A percentile compares a stretch with the other conserved stretches of the same genome.
These are phyloP conservation scores for Pythium dissimile DNA, from an alignment of 352 stramenopile species.

Conservation along the genomic window DNA sequence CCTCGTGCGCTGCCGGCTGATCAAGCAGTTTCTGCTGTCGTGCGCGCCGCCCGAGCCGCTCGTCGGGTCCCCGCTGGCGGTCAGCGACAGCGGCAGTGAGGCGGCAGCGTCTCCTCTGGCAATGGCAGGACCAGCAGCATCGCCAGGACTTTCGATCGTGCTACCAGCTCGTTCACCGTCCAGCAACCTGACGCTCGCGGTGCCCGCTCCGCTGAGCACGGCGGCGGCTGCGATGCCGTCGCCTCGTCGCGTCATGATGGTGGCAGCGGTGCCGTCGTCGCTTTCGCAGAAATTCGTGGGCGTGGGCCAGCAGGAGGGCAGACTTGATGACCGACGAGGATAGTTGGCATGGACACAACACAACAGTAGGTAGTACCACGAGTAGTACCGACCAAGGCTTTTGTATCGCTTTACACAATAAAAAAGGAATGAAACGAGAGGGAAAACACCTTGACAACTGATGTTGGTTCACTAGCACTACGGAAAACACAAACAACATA, in stretches of 20 bases:
- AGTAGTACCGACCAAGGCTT: no score
- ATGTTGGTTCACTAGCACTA: no score
- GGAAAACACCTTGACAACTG: no score
- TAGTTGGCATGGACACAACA: no score
- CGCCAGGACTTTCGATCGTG: neutral
- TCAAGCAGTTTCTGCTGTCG: conserved; percentile 48
- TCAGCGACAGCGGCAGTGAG: conserved; percentile 2
- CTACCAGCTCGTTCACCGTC: conserved; percentile 10
- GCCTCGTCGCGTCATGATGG: conserved; percentile 20
- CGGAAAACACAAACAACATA: no score
- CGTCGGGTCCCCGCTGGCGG: neutral
- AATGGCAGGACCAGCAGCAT: no score
- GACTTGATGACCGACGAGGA: no score
- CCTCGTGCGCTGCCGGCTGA: conserved; percentile 42
- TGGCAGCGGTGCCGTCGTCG: conserved; percentile 16
- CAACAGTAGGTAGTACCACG: no score
- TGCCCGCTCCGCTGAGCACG: conserved; percentile 10
- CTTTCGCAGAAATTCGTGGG: neutral
- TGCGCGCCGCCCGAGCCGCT: neutral
- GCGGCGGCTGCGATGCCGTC: neutral
- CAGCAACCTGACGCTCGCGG: conserved; percentile 15
- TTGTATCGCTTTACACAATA: neutral
- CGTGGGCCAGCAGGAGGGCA: neutral
- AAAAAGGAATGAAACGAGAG: neutral
- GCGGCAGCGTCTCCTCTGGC: neutral